Conservation (phyloP, 352 stramenopile genomes). For the Pythium plurisporium region DNA sequence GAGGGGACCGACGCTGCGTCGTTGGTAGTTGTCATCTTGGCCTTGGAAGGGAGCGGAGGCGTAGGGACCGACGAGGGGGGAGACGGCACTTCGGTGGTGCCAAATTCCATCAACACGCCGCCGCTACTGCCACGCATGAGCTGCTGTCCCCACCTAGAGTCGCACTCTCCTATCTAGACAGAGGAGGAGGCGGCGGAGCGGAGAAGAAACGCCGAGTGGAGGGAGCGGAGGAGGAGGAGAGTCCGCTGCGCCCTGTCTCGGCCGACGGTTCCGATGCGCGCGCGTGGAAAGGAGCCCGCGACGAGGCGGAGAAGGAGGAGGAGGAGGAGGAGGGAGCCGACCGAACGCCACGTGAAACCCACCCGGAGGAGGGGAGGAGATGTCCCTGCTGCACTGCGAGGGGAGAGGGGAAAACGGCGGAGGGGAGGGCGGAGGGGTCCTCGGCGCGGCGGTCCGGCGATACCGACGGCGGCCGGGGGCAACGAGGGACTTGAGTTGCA, state of each 20-base stretch:
- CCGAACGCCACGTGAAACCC: neutral
- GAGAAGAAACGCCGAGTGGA: neutral
- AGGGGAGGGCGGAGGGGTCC: neutral
- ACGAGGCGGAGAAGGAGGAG: constrained; percentile 3
- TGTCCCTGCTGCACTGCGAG: neutral
- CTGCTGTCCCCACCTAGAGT: neutral
- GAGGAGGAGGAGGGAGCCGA: neutral
- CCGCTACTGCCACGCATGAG: constrained; percentile 10
- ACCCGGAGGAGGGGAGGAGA: neutral
- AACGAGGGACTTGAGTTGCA: constrained; percentile 6
- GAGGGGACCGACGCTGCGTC: neutral
- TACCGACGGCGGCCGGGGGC: constrained; percentile 1
- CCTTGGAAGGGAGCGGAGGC: neutral
- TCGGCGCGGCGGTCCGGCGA: neutral
- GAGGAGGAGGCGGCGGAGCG: neutral
- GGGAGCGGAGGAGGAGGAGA: constrained; percentile 2
- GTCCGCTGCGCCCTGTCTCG: neutral
- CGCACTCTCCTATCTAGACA: neutral
- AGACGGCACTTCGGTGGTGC: neutral
- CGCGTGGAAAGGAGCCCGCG: constrained; percentile 3
- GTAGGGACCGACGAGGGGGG: neutral
- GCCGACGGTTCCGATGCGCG: neutral
- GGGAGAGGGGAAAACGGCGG: neutral
- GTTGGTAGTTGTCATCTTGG: neutral
- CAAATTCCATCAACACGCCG: constrained; percentile 15